phyloP scores from a whole-genome alignment of 164 flowering plant species.

The Magnolia officinalis region DNA sequence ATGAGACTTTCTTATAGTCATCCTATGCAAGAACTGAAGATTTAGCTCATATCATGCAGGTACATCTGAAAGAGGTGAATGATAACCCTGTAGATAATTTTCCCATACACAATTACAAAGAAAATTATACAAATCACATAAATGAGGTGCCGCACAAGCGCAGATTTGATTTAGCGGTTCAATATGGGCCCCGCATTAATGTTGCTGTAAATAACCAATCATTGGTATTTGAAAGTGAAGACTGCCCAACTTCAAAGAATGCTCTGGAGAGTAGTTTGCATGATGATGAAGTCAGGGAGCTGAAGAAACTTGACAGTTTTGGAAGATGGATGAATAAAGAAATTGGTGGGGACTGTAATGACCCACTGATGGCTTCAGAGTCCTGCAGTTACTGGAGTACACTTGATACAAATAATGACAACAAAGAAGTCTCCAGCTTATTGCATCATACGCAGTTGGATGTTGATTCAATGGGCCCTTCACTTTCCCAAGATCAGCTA shows the following conservation, averaged over 20 bases:
- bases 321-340: slow-evolving; percentile 72
- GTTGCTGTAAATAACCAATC: slow-evolving; percentile 10
- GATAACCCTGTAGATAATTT: slow-evolving; percentile 5
- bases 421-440: slow-evolving; percentile 55
- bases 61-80: slow-evolving; percentile 11
- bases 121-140: slow-evolving; percentile 2
- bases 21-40: neutral
- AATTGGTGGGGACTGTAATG: slow-evolving; percentile 63
- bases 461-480: slow-evolving; percentile 50
- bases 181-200: slow-evolving; percentile 12
- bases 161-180: slow-evolving; percentile 14
- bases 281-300: slow-evolving; percentile 31
- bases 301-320: slow-evolving; percentile 66
- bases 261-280: slow-evolving; percentile 10
- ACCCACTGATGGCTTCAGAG: slow-evolving; percentile 56
- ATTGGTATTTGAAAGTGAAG: slow-evolving; percentile 11
- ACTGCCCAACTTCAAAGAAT: slow-evolving; percentile 5
- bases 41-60: slow-evolving; percentile 14
- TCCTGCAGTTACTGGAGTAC: slow-evolving; percentile 58
- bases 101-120: slow-evolving; percentile 4
- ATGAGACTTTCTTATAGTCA: too few relatives aligned
- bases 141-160: slow-evolving; percentile 19
- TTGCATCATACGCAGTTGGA: slow-evolving; percentile 54
- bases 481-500: slow-evolving; percentile 62
- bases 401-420: slow-evolving; percentile 40